Evolutionary conservation across 176 grass and related monocot genomes (phyloP).

Genomic region (Aegilops tauschii): DNA sequence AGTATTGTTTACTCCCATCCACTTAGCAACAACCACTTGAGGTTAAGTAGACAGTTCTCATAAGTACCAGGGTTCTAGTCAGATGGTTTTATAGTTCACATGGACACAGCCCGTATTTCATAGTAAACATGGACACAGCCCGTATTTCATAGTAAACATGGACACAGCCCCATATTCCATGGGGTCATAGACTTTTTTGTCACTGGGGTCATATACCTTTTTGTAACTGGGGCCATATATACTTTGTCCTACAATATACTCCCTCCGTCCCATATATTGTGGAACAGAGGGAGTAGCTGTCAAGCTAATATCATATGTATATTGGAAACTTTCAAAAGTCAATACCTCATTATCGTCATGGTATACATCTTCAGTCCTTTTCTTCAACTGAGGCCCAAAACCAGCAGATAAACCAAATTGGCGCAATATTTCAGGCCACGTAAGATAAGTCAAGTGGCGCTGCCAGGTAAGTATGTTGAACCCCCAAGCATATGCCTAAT

Average conservation of each 20-base stretch:
- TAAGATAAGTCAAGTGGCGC: conserved; percentile 69
- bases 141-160: not conserved
- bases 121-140: not conserved
- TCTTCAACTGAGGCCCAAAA: conserved; percentile 82
- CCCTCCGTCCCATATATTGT: no score
- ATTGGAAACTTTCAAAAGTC: not conserved
- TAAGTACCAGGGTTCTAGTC: not conserved
- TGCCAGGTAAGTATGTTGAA: conserved; percentile 90
- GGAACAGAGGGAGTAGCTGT: no score
- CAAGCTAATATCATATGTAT: not conserved
- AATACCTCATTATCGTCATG: conserved; percentile 80
- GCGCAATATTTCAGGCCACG: conserved; percentile 92
- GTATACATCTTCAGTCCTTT: conserved; percentile 49
- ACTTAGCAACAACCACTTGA: not conserved
- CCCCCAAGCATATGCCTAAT: conserved; percentile 87
- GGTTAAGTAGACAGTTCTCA: not conserved
- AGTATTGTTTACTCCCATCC: not conserved
- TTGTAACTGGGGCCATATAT: not conserved
- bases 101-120: not conserved
- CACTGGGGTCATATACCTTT: not conserved
- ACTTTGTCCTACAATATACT: not conserved
- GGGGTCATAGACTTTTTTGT: not conserved
- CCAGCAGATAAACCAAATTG: conserved; percentile 89
- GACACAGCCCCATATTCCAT: not conserved
- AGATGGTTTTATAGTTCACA: not conserved